phyloP scores from a whole-genome alignment of 2,329 filamentous ascomycete genomes.

The Cryphonectria japonica region DNA sequence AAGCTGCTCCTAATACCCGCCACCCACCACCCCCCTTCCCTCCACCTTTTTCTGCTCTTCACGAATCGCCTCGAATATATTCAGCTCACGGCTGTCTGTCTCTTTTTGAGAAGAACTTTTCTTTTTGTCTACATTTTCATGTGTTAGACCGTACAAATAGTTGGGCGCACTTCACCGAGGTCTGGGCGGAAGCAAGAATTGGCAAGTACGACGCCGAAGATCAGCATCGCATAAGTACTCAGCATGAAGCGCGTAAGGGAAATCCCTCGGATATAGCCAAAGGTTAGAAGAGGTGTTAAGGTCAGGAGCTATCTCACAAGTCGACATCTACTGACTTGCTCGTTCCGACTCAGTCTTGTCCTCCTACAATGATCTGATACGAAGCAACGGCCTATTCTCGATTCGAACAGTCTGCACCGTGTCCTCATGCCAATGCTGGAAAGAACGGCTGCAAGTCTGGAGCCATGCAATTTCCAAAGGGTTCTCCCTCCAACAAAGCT shows the following conservation, averaged over 20 bases:
- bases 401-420: slow-evolving; percentile 21
- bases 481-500: slow-evolving; percentile 47
- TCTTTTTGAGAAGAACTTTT: neutral
- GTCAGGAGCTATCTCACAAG: neutral
- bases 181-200: neutral
- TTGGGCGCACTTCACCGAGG: neutral
- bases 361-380: slow-evolving; percentile 26
- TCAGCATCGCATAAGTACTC: slow-evolving; percentile 9
- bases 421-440: slow-evolving; percentile 55
- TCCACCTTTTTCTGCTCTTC: too few species aligned
- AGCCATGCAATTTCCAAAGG: slow-evolving; percentile 59
- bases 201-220: slow-evolving; percentile 17
- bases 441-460: slow-evolving; percentile 59
- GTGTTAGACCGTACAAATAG: too few species aligned
- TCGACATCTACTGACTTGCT: slow-evolving; percentile 17
- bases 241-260: slow-evolving; percentile 29
- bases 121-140: neutral
- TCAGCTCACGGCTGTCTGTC: neutral
- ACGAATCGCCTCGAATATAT: slow-evolving; percentile 3
- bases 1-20: slow-evolving; percentile 12
- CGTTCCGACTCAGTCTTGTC: slow-evolving; percentile 14
- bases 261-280: neutral
- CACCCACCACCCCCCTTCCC: neutral
- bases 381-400: slow-evolving; percentile 10
- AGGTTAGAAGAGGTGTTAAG: neutral